These are phyloP conservation scores for Triangularia verruculosa DNA, from an alignment of 2,329 filamentous ascomycete species.

Conservation along the genomic window DNA sequence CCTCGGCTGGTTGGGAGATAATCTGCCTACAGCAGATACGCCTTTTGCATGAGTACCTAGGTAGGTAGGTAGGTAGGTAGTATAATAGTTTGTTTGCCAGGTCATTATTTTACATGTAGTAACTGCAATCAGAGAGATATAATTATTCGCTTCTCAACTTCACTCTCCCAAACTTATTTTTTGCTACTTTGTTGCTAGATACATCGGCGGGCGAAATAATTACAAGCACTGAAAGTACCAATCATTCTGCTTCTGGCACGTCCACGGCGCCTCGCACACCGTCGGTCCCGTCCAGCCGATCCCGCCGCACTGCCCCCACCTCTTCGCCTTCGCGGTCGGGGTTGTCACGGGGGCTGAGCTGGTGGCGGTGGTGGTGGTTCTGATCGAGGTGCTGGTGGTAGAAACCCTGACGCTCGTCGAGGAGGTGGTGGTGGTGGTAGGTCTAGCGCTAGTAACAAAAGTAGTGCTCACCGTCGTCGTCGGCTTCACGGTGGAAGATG, in stretches of 20 bases:
- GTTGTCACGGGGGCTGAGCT: constrained; percentile 14
- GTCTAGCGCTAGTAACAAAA: neutral
- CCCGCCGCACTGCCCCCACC: constrained; percentile 26
- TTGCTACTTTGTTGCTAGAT: too few relatives aligned
- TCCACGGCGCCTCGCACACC: constrained; percentile 21
- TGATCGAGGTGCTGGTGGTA: constrained; percentile 19
- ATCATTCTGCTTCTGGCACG: constrained; percentile 26
- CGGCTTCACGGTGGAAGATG: constrained; percentile 2
- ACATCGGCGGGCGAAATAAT: too few relatives aligned
- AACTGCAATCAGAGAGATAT: too few relatives aligned
- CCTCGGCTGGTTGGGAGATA: too few relatives aligned
- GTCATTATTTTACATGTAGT: too few relatives aligned
- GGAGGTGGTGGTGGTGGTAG: neutral
- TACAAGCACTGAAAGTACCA: constrained; percentile 30
- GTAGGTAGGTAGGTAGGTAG: too few relatives aligned
- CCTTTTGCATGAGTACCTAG: too few relatives aligned
- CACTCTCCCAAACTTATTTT: too few relatives aligned
- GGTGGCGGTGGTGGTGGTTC: constrained; percentile 20
- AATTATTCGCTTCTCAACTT: too few relatives aligned
- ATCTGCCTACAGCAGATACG: too few relatives aligned
- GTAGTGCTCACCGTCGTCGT: constrained; percentile 4
- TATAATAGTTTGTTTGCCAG: too few relatives aligned
- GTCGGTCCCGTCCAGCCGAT: constrained; percentile 24
- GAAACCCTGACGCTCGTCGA: constrained; percentile 8
- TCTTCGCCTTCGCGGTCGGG: constrained; percentile 17